Percentiles rank a stretch among this genome's conserved stretches.
These are phyloP conservation scores for Smallanthus sonchifolius DNA, from an alignment of 129 eudicot genomes.

Conservation along the genomic window DNA sequence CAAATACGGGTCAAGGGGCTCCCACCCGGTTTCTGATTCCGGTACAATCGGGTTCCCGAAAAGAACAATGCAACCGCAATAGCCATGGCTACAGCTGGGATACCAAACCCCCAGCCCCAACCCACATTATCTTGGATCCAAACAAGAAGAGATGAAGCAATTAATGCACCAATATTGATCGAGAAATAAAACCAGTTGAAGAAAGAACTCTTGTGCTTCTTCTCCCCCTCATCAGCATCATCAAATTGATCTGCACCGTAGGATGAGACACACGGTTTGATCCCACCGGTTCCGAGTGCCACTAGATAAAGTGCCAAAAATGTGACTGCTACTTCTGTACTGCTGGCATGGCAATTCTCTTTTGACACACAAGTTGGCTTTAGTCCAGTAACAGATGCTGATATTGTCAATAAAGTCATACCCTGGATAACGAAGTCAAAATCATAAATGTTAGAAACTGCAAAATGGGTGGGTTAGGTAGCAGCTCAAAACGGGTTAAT, in stretches of 20 bases:
- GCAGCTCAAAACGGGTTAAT: background rate
- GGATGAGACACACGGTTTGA: constrained; percentile 83
- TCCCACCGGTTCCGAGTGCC: constrained; percentile 82
- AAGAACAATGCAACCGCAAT: constrained; percentile 63
- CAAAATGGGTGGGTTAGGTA: background rate
- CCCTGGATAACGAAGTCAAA: constrained; percentile 43
- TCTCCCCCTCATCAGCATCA: constrained; percentile 62
- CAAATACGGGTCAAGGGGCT: constrained; percentile 68
- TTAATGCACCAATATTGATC: constrained; percentile 68
- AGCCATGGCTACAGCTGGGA: constrained; percentile 74
- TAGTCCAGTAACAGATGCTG: constrained; percentile 61
- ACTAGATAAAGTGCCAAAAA: constrained; percentile 59
- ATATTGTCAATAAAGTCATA: constrained; percentile 62
- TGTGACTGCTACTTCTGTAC: constrained; percentile 31
- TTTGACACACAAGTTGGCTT: constrained; percentile 45
- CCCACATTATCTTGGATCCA: constrained; percentile 74
- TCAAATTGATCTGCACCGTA: constrained; percentile 85
- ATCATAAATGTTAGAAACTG: background rate
- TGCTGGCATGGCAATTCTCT: constrained; percentile 44
- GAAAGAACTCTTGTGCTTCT: constrained; percentile 65
- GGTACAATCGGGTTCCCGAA: constrained; percentile 66
- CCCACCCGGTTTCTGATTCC: constrained; percentile 77
- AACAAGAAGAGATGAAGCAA: constrained; percentile 58
- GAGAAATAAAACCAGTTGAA: constrained; percentile 86
- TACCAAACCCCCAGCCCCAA: constrained; percentile 89